phyloP scores from a whole-genome alignment of 345 rosid genomes.

The Sisymbrium altissimum region DNA sequence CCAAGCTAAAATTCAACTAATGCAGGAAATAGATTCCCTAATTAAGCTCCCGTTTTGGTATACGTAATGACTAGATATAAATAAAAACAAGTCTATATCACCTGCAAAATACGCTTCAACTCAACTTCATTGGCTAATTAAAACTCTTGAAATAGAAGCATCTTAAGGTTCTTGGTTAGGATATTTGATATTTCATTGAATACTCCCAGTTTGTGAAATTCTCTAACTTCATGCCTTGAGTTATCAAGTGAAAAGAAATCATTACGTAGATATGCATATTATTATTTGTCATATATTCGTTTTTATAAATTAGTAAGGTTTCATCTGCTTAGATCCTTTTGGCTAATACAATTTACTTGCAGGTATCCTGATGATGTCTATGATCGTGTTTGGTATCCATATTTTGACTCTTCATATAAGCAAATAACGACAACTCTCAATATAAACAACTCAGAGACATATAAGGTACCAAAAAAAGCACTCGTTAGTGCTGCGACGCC shows the following conservation, averaged over 20 bases:
- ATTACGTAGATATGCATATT: no score
- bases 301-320: neutral
- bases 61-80: no score
- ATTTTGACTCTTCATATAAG: neutral
- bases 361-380: conserved; percentile 42
- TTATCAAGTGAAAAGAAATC: no score
- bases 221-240: no score
- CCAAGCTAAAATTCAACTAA: neutral
- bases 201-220: no score
- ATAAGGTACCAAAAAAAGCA: conserved; percentile 1
- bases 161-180: no score
- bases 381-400: conserved; percentile 45
- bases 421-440: conserved; percentile 17
- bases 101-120: neutral
- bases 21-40: no score
- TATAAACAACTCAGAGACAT: conserved; percentile 11
- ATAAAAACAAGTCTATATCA: no score
- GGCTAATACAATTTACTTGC: neutral
- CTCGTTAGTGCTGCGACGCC: conserved; percentile 30
- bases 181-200: no score
- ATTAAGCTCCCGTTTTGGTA: no score
- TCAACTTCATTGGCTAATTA: neutral
- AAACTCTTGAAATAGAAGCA: no score
- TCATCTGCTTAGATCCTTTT: neutral
- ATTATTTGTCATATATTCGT: neutral